Conservation (phyloP, 2,329 filamentous ascomycete genomes). For the Lithohypha guttulata region DNA sequence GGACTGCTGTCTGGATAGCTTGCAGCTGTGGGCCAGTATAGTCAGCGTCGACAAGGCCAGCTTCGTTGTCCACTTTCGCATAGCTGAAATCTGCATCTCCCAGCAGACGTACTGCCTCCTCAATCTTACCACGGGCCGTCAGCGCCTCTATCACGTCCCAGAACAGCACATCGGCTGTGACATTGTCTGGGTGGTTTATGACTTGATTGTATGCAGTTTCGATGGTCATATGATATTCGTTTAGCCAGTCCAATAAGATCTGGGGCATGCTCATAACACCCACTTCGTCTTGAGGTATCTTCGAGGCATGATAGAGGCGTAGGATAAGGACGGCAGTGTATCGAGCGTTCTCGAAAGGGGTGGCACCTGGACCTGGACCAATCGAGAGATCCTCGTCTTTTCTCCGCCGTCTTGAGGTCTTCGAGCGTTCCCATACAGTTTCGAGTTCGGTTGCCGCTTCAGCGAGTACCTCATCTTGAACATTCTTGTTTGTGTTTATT, state of each 20-base stretch:
- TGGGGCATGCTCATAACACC: slow-evolving; percentile 45
- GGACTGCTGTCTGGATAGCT: slow-evolving; percentile 63
- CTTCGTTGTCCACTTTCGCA: slow-evolving; percentile 53
- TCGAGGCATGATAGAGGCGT: slow-evolving; percentile 57
- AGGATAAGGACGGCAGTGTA: slow-evolving; percentile 71
- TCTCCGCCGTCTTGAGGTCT: neutral
- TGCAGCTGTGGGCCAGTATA: slow-evolving; percentile 68
- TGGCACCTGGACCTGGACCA: slow-evolving; percentile 51
- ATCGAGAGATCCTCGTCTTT: slow-evolving; percentile 33
- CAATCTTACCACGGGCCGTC: slow-evolving; percentile 64
- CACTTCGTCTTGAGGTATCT: slow-evolving; percentile 8
- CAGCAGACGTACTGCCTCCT: slow-evolving; percentile 56
- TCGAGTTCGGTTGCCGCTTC: slow-evolving; percentile 14
- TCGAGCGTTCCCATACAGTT: slow-evolving; percentile 13
- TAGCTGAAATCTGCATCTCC: slow-evolving; percentile 67
- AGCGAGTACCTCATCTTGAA: slow-evolving; percentile 19
- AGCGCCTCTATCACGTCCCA: slow-evolving; percentile 75
- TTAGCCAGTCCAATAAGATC: slow-evolving; percentile 73
- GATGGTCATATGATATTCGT: slow-evolving; percentile 62
- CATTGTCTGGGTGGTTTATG: slow-evolving; percentile 54
- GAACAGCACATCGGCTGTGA: slow-evolving; percentile 64
- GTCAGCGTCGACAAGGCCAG: slow-evolving; percentile 51
- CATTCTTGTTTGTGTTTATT: slow-evolving; percentile 25
- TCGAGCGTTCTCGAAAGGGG: slow-evolving; percentile 61
- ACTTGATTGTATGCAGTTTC: slow-evolving; percentile 57